Evolutionary conservation across 345 rosid species (phyloP).

Genomic region (Euphorbia tirucalli): DNA sequence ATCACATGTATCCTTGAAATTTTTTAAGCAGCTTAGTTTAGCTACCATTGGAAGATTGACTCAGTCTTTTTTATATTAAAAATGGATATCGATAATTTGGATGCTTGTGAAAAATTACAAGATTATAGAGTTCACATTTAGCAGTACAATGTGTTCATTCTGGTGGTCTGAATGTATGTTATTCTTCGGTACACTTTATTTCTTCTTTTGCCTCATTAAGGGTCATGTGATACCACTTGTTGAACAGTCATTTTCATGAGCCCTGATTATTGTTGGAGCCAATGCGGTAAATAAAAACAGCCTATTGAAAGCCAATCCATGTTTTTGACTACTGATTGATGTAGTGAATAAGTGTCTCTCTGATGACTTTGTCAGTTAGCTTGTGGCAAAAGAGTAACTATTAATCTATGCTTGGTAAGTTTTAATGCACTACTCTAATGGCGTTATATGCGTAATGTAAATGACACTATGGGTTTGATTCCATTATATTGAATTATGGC

Average conservation of each 20-base stretch:
- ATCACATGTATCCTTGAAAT: background rate
- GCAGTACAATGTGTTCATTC: background rate
- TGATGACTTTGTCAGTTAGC: background rate
- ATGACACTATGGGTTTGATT: background rate
- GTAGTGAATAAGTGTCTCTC: background rate
- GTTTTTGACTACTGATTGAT: background rate
- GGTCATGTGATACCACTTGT: background rate
- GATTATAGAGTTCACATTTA: background rate
- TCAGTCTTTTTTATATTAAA: background rate
- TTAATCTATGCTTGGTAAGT: too few species aligned
- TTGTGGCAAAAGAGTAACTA: slow-evolving; percentile 1
- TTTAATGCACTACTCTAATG: background rate
- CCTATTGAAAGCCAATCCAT: background rate
- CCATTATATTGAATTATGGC: too few species aligned
- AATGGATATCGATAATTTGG: background rate
- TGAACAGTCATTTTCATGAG: background rate
- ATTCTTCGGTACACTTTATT: background rate
- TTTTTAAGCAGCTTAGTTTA: background rate
- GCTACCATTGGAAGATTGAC: background rate
- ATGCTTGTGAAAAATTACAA: background rate
- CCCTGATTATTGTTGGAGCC: background rate
- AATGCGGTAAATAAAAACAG: background rate
- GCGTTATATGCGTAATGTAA: background rate
- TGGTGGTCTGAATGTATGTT: background rate
- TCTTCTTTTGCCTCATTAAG: background rate